phyloP scores from a whole-genome alignment of 2,329 filamentous ascomycete species.

The Ascosphaera pollenicola region DNA sequence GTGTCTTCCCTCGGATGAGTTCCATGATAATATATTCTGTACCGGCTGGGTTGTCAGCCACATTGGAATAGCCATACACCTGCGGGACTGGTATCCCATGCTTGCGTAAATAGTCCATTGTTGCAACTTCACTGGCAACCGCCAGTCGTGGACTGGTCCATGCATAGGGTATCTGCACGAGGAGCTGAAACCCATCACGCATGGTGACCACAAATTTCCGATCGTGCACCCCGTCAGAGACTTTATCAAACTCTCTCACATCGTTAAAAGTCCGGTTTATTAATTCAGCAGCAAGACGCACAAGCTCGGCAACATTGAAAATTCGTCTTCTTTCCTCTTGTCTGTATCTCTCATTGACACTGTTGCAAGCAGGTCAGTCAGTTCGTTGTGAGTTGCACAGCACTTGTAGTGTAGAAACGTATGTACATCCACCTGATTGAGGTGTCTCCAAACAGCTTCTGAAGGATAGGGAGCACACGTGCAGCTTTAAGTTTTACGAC shows the following conservation, averaged over 20 bases:
- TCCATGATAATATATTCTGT: conserved; percentile 24
- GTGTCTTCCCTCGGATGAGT: conserved; percentile 13
- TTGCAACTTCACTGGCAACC: conserved; percentile 19
- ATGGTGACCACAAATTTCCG: conserved; percentile 9
- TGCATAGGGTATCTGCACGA: conserved; percentile 10
- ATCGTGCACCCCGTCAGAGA: conserved; percentile 13
- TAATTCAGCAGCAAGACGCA: conserved; percentile 1
- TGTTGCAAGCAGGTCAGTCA: too few relatives aligned
- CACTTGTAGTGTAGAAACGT: too few relatives aligned
- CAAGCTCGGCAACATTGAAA: conserved; percentile 3
- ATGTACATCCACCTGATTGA: too few relatives aligned
- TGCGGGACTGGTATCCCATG: conserved; percentile 16
- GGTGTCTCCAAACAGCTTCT: too few relatives aligned
- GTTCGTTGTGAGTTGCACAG: too few relatives aligned
- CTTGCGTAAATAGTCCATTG: conserved; percentile 11
- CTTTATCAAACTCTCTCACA: too few relatives aligned
- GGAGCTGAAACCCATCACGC: conserved; percentile 7
- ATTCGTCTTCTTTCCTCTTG: conserved; percentile 3
- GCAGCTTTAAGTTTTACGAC: too few relatives aligned
- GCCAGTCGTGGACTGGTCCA: too few relatives aligned
- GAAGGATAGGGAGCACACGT: too few relatives aligned
- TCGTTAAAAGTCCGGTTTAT: neutral
- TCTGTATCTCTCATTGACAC: conserved; percentile 4
- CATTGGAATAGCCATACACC: conserved; percentile 15
- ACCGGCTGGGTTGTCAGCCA: conserved; percentile 16